Conservation (phyloP, 2,329 filamentous ascomycete species). For the Colletotrichum sp. region DNA sequence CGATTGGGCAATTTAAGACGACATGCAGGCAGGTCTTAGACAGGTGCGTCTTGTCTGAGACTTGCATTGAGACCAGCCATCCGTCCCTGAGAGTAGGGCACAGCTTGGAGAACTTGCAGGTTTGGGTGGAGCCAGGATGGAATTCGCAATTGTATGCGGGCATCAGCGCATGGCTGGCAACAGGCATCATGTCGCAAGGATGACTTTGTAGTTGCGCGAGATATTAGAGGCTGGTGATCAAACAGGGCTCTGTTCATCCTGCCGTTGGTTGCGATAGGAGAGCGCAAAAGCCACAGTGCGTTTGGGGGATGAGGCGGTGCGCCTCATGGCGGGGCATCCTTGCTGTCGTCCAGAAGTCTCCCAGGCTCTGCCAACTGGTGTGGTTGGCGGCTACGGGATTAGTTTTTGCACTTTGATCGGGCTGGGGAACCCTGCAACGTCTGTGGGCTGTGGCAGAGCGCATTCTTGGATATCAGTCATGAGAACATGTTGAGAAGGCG, state of each 20-base stretch:
- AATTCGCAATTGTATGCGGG: background rate
- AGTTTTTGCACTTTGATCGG: background rate
- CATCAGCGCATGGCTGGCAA: background rate
- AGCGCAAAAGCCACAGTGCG: background rate
- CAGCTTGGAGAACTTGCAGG: background rate
- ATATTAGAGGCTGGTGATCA: background rate
- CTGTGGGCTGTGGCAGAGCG: background rate
- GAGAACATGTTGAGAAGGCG: background rate
- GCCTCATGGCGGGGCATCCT: background rate
- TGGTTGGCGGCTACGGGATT: background rate
- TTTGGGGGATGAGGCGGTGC: constrained; percentile 9
- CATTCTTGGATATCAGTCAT: background rate
- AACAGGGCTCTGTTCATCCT: background rate
- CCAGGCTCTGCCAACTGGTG: background rate
- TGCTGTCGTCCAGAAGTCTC: background rate
- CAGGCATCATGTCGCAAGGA: background rate
- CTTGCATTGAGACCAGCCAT: constrained; percentile 1
- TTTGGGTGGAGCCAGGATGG: background rate
- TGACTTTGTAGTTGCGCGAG: background rate
- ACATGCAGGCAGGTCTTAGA: constrained; percentile 2
- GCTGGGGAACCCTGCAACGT: background rate
- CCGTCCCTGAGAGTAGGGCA: constrained; percentile 1
- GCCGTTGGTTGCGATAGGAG: background rate
- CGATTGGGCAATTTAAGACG: background rate
- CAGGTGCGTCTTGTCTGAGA: constrained; percentile 11